These are phyloP conservation scores for Poteriospumella lacustris DNA, from an alignment of 108 stramenopile species.

Conservation along the genomic window DNA sequence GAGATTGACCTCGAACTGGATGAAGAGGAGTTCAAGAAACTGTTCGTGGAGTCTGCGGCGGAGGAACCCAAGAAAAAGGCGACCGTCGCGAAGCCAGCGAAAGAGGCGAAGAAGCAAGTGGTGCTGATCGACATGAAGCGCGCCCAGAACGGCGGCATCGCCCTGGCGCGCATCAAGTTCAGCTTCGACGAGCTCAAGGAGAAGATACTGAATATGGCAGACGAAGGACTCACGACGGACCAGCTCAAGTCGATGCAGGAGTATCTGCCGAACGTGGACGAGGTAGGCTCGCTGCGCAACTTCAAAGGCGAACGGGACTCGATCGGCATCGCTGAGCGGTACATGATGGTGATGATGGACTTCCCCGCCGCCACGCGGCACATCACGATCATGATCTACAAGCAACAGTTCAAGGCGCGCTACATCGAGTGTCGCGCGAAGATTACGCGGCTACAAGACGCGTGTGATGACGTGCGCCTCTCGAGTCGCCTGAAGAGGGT, in stretches of 20 bases:
- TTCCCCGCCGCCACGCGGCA: not conserved
- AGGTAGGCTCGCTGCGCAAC: constrained; percentile 61
- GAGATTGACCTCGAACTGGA: constrained; percentile 66
- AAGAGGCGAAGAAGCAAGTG: constrained; percentile 49
- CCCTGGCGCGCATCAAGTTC: constrained; percentile 70
- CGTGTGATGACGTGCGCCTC: constrained; percentile 72
- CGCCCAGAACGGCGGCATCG: constrained; percentile 84
- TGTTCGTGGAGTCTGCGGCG: constrained; percentile 72
- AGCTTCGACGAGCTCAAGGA: not conserved
- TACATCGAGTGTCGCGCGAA: not conserved
- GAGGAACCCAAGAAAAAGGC: constrained; percentile 60
- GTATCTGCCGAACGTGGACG: constrained; percentile 72
- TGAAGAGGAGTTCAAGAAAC: constrained; percentile 64
- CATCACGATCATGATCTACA: constrained; percentile 71
- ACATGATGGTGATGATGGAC: constrained; percentile 24
- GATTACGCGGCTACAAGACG: constrained; percentile 57
- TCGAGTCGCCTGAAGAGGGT: constrained; percentile 71
- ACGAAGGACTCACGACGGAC: not conserved
- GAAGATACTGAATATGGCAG: not conserved
- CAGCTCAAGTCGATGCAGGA: constrained; percentile 38
- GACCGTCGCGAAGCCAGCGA: not conserved
- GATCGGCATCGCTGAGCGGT: not conserved
- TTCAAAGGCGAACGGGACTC: constrained; percentile 68
- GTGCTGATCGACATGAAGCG: constrained; percentile 78
- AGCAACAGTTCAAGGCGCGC: constrained; percentile 69